These are phyloP conservation scores for Emmonsiellopsis sp. DNA, from an alignment of 2,329 filamentous ascomycete species.

Conservation along the genomic window DNA sequence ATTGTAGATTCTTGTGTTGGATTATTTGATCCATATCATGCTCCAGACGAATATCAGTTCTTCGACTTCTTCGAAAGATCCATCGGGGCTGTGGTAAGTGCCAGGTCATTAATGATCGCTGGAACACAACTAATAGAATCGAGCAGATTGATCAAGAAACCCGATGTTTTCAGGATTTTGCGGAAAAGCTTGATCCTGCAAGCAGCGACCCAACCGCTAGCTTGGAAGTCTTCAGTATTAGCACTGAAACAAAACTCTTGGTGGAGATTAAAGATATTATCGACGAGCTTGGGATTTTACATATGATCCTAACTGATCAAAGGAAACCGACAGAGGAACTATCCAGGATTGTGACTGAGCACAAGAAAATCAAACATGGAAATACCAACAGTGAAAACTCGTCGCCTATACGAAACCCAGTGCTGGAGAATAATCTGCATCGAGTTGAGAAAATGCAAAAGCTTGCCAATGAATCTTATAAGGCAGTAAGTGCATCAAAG, in stretches of 20 bases:
- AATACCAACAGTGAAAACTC: slow-evolving; percentile 1
- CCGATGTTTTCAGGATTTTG: slow-evolving; percentile 12
- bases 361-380: slow-evolving; percentile 15
- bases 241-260: slow-evolving; percentile 50
- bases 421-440: slow-evolving; percentile 25
- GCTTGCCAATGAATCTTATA: slow-evolving; percentile 13
- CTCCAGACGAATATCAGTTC: slow-evolving; percentile 40
- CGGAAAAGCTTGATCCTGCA: not conserved
- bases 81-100: slow-evolving; percentile 40
- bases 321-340: slow-evolving; percentile 4
- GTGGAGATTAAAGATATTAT: slow-evolving; percentile 59
- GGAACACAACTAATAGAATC: not conserved
- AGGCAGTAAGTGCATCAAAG: not conserved
- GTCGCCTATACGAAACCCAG: slow-evolving; percentile 13
- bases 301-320: slow-evolving; percentile 41
- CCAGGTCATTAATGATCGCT: not conserved
- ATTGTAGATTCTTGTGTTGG: slow-evolving; percentile 53
- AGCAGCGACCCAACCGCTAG: slow-evolving; percentile 6
- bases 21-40: slow-evolving; percentile 50
- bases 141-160: slow-evolving; percentile 17
- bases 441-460: slow-evolving; percentile 3
- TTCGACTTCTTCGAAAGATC: slow-evolving; percentile 59
- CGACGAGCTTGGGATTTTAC: slow-evolving; percentile 45
- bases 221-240: slow-evolving; percentile 43
- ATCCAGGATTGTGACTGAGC: slow-evolving; percentile 21